Percentiles rank a stretch among this genome's conserved stretches.
Evolutionary conservation across 352 stramenopile genomes (phyloP).

Genomic region (Pythium periplocum): DNA sequence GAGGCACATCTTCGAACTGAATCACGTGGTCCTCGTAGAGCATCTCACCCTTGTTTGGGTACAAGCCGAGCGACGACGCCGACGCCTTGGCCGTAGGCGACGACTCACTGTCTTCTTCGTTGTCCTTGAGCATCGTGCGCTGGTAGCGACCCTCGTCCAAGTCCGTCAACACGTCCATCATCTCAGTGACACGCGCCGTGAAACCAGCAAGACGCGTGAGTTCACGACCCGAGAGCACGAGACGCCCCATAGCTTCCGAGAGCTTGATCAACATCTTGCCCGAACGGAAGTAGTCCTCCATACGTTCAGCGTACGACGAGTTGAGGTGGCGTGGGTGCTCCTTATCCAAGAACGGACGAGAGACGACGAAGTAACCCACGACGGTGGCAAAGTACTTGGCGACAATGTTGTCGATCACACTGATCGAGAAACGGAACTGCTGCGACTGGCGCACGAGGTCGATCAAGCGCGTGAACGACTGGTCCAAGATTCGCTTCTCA

Average conservation of each 20-base stretch:
- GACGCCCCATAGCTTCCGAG: conserved; percentile 74
- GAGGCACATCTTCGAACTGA: conserved; percentile 83
- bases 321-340: conserved; percentile 47
- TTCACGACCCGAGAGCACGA: conserved; percentile 82
- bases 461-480: conserved; percentile 61
- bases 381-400: conserved; percentile 86
- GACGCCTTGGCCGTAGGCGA: conserved; percentile 21
- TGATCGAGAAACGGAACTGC: conserved; percentile 83
- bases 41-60: conserved; percentile 57
- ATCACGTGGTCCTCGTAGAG: conserved; percentile 69
- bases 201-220: conserved; percentile 79
- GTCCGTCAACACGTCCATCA: conserved; percentile 72
- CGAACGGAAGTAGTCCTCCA: conserved; percentile 84
- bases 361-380: conserved; percentile 75
- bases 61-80: conserved; percentile 42
- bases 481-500: conserved; percentile 72
- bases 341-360: conserved; percentile 65
- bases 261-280: conserved; percentile 86
- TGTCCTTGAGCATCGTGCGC: conserved; percentile 66
- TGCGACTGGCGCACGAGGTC: conserved; percentile 64
- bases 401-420: conserved; percentile 80
- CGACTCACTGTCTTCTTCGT: conserved; percentile 14
- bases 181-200: conserved; percentile 69
- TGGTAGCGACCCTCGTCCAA: conserved; percentile 64
- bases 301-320: conserved; percentile 65